phyloP scores from a whole-genome alignment of 139 green algal species.

The Micractinium sp. region DNA sequence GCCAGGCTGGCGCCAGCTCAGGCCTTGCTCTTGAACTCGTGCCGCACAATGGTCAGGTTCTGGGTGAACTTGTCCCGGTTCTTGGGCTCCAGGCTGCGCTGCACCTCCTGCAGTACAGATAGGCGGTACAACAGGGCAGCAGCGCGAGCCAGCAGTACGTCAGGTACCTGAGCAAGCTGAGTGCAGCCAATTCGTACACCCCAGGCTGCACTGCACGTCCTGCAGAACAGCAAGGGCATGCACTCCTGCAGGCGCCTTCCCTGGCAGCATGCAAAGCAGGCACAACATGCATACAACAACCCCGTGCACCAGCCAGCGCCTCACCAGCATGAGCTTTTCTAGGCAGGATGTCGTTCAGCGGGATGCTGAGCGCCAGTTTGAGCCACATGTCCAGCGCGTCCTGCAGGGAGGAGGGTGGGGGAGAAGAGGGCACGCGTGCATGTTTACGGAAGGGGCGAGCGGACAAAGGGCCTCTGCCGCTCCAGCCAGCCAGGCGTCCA shows the following conservation, averaged over 20 bases:
- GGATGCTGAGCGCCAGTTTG: constrained; percentile 84
- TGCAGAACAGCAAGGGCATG: too few relatives aligned
- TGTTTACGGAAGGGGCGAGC: too few relatives aligned
- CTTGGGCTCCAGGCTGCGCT: constrained; percentile 89
- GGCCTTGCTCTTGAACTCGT: constrained; percentile 70
- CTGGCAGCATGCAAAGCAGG: neutral
- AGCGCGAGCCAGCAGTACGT: neutral
- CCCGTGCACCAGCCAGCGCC: neutral
- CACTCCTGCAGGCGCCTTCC: neutral
- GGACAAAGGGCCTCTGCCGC: too few relatives aligned
- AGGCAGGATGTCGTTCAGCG: constrained; percentile 80
- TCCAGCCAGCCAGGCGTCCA: too few relatives aligned
- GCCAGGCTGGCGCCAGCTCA: neutral
- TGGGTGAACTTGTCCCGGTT: constrained; percentile 99
- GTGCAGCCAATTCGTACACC: neutral
- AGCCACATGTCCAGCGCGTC: constrained; percentile 91
- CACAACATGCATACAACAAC: neutral
- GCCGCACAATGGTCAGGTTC: constrained; percentile 92
- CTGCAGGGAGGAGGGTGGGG: constrained; percentile 39
- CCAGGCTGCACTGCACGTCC: too few relatives aligned
- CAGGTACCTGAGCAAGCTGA: neutral
- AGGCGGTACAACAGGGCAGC: neutral
- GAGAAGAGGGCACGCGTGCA: neutral
- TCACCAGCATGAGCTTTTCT: constrained; percentile 89
- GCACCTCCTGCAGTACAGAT: constrained; percentile 66